Evolutionary conservation across 2,329 filamentous ascomycete genomes (phyloP), one percentile per base, ranked within the genome.

Genomic region (Metarhizium brunneum): DNA sequence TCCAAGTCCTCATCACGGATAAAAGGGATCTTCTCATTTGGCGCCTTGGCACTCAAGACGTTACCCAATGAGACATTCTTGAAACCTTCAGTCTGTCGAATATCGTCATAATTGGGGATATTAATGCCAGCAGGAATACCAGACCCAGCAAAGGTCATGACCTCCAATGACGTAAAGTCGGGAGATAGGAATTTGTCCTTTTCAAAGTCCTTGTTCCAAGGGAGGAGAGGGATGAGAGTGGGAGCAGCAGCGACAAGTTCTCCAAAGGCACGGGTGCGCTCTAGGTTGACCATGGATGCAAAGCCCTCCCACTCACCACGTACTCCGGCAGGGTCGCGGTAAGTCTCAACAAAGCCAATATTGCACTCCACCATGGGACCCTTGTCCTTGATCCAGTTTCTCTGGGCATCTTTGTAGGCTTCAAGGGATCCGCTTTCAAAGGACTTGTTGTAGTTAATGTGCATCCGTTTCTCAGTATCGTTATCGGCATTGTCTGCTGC

Each of bases 21-120:
- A 73, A 97, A 96, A 0, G 92, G 92, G 32, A 96, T 88, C 62
- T 88, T 88, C 76, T 97, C 92, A 65, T 96, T 87, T 0, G 92
- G 90, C 0, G 91, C 88, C 74, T 95, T 95, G 14, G 94, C 94
- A 60, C 85, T 88, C 38, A 97, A 76, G 2, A 97, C 90, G 63
- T 99, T 99, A 53, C 92, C 94, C 2, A 99, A 80, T 11, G 90
- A 95, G 13, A 95, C 90, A 63, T 95, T 95, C 75, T 95, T 95
- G 82, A 95, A 95, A 2, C 90, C 90, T 58, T 90, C 84, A 5
- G 82, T 86, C 66, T 95, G 89, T 59, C 90, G 81, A 58, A 94
- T 90, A 59, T 86, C 83, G 62, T 90, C 87, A 63, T 88, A 88
- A 70, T 87, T 87, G 55, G 81, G 82, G 57, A 86, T 84, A 63